Base-by-base conservation (phyloP, 2,329 filamentous ascomycete genomes). In the Colletotrichum destructivum region DNA sequence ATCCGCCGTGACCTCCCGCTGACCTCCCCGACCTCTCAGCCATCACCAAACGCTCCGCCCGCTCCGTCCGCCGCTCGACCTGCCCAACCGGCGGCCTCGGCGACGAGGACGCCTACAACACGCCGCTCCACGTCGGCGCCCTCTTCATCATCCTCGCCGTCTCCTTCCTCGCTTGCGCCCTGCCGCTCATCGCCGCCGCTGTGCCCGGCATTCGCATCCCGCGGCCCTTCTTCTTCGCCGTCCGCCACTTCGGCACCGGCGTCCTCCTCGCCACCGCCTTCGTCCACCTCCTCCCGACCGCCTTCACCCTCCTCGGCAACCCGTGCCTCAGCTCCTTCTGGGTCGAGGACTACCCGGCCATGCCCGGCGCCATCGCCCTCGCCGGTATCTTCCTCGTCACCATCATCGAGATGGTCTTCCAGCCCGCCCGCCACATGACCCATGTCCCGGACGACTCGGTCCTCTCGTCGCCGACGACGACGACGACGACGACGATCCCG, bases 331-430 rank as follows among this genome's bases (percentile, higher is more conserved):
- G 92, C 15, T 83, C 86, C 65, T 93, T 95, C 78, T 97, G 94
- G 90, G 95, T 89, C 77, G 77, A 90, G 54, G 88, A 89, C 38
- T 97, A 96, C 81, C 89, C 88, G 64, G 92, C 94, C 26, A 93
- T 96, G 83, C 91, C 94, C 0, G 94, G 94, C 4, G 88, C 95
- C 62, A 91, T 97, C 69, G 91, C 94, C 60, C 94, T 97, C 89
- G 84, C 90, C 13, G 91, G 92, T 38, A 93, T 94, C 47, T 88
- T 97, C 76, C 86, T 93, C 12, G 94, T 98, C 8, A 93, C 96
- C 12, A 87, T 91, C 13, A 88, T 98, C 72, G 95, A 98, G 81
- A 97, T 91, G 88, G 82, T 88, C 35, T 88, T 91, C 68, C 84
- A 85, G 51, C 85, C 85, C 0, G 80, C 81, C 18, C 79, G 82